phyloP scores from a whole-genome alignment of 2,329 filamentous ascomycete species.

The Ascocoryne sarcoides region DNA sequence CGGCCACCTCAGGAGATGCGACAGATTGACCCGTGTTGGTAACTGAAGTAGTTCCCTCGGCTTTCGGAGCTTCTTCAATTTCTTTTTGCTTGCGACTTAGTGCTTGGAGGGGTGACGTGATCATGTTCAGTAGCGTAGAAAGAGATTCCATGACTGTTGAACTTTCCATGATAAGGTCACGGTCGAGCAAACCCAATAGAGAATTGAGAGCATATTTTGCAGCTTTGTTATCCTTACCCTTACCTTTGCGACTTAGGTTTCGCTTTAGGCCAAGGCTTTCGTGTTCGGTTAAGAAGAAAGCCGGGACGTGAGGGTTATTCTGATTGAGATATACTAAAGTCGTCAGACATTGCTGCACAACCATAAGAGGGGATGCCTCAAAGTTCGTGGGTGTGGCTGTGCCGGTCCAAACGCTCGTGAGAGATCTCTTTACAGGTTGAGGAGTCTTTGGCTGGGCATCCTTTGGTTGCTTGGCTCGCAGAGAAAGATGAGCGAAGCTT shows the following conservation, averaged over 20 bases:
- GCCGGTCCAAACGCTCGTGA: conserved; percentile 44
- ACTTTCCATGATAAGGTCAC: conserved; percentile 94
- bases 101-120: conserved; percentile 77
- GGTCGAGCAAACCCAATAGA: conserved; percentile 76
- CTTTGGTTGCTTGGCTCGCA: conserved; percentile 77
- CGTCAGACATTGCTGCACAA: conserved; percentile 90
- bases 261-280: conserved; percentile 71
- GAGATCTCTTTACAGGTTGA: conserved; percentile 65
- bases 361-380: conserved; percentile 86
- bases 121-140: conserved; percentile 75
- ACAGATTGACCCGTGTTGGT: conserved; percentile 18
- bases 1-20: conserved; percentile 9
- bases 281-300: conserved; percentile 90
- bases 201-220: conserved; percentile 90
- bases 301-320: conserved; percentile 78
- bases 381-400: conserved; percentile 51
- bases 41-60: conserved; percentile 25
- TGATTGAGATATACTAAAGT: conserved; percentile 76
- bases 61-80: conserved; percentile 44
- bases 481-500: conserved; percentile 86
- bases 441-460: conserved; percentile 62
- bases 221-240: conserved; percentile 74
- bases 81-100: conserved; percentile 79
- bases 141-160: conserved; percentile 94
- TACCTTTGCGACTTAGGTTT: conserved; percentile 72